Conservation (phyloP, 192 early-diverging fungal species). For the Chytriomyces sp. region DNA sequence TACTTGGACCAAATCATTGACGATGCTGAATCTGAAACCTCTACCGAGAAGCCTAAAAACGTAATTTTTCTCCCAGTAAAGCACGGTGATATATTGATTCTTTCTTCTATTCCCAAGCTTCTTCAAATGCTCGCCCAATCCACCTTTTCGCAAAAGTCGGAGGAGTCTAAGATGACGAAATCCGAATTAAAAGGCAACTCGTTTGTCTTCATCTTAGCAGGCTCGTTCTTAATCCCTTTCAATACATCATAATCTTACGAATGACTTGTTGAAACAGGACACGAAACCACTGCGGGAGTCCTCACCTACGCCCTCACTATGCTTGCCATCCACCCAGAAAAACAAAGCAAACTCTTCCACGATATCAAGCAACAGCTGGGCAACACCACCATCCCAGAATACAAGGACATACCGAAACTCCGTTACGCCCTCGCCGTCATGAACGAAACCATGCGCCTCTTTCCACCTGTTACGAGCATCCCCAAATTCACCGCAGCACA, state of each 20-base stretch:
- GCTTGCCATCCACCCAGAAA: conserved; percentile 43
- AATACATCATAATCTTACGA: background rate
- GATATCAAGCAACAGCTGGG: conserved; percentile 34
- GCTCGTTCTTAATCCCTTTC: background rate
- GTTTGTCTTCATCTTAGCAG: conserved; percentile 59
- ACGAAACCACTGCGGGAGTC: conserved; percentile 57
- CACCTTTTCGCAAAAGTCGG: conserved; percentile 2
- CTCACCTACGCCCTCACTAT: conserved; percentile 44
- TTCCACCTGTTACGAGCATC: conserved; percentile 34
- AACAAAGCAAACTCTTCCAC: conserved; percentile 45
- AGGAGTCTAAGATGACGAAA: conserved; percentile 4
- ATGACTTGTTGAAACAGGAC: background rate
- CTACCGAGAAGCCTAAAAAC: conserved; percentile 22
- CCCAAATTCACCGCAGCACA: conserved; percentile 34
- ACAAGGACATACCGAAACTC: conserved; percentile 26
- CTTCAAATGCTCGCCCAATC: conserved; percentile 31
- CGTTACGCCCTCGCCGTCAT: conserved; percentile 35
- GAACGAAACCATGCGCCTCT: conserved; percentile 45
- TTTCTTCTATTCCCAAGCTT: conserved; percentile 7
- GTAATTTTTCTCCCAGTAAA: background rate
- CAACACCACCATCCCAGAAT: conserved; percentile 1
- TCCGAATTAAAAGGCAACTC: conserved; percentile 47
- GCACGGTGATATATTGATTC: background rate
- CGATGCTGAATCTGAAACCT: conserved; percentile 5
- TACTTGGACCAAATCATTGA: conserved; percentile 33